Conservation (phyloP, 129 eudicot species). For the Escallonia rubra region DNA sequence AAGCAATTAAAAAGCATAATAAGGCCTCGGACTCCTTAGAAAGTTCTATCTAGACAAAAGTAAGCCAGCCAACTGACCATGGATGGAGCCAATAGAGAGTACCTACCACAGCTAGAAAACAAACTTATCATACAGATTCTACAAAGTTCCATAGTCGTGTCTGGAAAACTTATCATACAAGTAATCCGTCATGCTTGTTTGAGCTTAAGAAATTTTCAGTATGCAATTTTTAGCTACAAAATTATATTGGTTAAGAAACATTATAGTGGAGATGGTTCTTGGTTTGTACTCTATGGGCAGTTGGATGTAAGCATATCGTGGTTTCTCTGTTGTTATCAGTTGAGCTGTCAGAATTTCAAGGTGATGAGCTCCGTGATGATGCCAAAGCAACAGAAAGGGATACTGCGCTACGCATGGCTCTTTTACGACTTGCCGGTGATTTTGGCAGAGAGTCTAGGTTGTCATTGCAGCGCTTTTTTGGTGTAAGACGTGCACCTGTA, state of each 20-base stretch:
- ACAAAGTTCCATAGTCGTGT: no score
- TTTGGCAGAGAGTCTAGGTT: conserved; percentile 80
- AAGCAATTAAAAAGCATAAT: no score
- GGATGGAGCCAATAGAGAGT: no score
- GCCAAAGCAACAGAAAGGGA: conserved; percentile 58
- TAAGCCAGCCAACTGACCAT: no score
- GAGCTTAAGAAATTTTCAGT: background rate
- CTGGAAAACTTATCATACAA: no score
- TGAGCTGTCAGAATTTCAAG: conserved; percentile 56
- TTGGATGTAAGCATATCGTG: conserved; percentile 1
- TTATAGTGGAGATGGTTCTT: background rate
- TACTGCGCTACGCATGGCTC: conserved; percentile 69
- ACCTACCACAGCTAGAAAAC: no score
- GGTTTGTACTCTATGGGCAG: background rate
- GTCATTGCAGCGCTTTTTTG: conserved; percentile 78
- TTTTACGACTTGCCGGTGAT: conserved; percentile 66
- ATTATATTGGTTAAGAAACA: background rate
- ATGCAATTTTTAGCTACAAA: background rate
- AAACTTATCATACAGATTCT: no score
- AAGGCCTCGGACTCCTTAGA: no score
- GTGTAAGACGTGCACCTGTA: conserved; percentile 64
- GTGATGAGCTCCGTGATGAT: conserved; percentile 60
- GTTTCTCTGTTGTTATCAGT: conserved; percentile 30
- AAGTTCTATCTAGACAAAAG: no score
- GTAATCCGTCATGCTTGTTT: no score